Evolutionary conservation across 2,329 filamentous ascomycete species (phyloP).

Genomic region (Exophiala bonariae): DNA sequence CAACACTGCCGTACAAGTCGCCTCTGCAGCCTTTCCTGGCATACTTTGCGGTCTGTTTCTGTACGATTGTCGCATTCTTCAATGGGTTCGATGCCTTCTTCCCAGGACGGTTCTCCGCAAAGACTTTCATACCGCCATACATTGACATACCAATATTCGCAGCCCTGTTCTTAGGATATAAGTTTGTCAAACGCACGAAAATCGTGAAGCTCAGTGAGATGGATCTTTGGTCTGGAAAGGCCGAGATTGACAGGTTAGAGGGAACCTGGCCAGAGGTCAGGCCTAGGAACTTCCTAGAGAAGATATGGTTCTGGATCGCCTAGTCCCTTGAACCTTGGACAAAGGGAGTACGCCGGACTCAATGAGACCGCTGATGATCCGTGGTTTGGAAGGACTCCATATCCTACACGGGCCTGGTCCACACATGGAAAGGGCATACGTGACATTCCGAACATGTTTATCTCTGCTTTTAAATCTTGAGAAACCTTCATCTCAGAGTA

Average conservation of each 20-base stretch:
- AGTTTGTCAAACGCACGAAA: slow-evolving; percentile 10
- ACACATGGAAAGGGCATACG: too few relatives aligned
- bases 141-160: slow-evolving; percentile 17
- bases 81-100: slow-evolving; percentile 18
- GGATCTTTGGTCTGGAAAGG: slow-evolving; percentile 41
- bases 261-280: slow-evolving; percentile 39
- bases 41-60: slow-evolving; percentile 11
- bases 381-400: too few relatives aligned
- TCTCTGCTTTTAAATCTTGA: too few relatives aligned
- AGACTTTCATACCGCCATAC: slow-evolving; percentile 16
- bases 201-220: slow-evolving; percentile 12
- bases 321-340: too few relatives aligned
- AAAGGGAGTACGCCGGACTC: too few relatives aligned
- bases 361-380: too few relatives aligned
- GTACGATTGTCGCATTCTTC: slow-evolving; percentile 13
- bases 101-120: slow-evolving; percentile 6
- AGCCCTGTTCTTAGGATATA: slow-evolving; percentile 11
- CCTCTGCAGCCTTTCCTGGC: slow-evolving; percentile 15
- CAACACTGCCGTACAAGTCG: slow-evolving; percentile 12
- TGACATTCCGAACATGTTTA: too few relatives aligned
- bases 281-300: slow-evolving; percentile 45
- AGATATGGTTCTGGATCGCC: slow-evolving; percentile 49
- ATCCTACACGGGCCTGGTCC: too few relatives aligned
- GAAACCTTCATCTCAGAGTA: too few relatives aligned
- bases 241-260: slow-evolving; percentile 46